phyloP scores from a whole-genome alignment of 2,329 filamentous ascomycete species.

The Chalaropsis thielavioides region DNA sequence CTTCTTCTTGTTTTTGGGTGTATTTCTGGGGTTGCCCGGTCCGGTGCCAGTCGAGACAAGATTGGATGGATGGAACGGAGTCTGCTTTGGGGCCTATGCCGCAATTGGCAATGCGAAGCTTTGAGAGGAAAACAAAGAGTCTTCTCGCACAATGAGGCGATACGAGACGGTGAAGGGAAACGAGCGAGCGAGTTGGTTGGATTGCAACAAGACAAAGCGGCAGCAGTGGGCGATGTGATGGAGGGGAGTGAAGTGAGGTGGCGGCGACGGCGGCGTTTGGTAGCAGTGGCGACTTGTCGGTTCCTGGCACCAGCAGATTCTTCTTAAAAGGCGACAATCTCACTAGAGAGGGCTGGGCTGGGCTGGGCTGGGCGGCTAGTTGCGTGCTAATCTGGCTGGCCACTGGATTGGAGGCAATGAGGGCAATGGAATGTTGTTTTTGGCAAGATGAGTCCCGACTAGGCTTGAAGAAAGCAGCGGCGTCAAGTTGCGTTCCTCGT shows the following conservation, averaged over 20 bases:
- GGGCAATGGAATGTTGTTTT: neutral
- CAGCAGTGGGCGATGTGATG: neutral
- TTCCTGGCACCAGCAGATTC: neutral
- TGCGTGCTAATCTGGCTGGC: neutral
- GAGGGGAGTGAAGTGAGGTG: too few species aligned
- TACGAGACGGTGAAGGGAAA: too few species aligned
- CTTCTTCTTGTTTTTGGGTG: neutral
- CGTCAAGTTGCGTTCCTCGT: too few species aligned
- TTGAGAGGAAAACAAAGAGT: neutral
- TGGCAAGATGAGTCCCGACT: neutral
- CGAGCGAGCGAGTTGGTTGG: too few species aligned
- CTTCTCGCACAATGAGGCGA: too few species aligned
- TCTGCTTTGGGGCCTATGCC: neutral
- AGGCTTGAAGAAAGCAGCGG: neutral
- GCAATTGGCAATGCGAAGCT: neutral
- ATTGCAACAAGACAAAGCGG: neutral
- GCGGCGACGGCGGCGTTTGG: neutral
- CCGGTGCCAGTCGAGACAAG: too few species aligned
- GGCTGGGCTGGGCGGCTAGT: neutral
- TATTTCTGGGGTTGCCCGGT: neutral
- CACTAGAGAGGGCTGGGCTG: neutral
- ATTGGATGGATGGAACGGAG: neutral
- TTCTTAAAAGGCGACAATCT: neutral
- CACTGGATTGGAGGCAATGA: too few species aligned
- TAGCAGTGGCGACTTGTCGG: too few species aligned